These are phyloP conservation scores for Wallacemonas sp. DNA, from an alignment of 208 protist species.

Conservation along the genomic window DNA sequence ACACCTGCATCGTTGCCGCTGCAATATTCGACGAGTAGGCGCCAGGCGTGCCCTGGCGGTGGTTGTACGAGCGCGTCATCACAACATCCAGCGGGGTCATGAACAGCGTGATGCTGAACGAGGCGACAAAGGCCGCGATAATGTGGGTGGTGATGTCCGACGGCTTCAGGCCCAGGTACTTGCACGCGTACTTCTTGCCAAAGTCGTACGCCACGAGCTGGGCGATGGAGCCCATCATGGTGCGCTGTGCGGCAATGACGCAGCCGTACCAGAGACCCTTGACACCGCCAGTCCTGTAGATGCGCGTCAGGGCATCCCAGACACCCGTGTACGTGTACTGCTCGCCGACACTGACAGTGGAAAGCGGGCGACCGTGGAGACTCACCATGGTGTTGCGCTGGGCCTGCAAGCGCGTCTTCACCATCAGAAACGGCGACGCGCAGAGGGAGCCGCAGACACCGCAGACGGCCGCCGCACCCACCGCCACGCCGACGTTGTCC, in stretches of 20 bases:
- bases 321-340: slow-evolving; percentile 58
- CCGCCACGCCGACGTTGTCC: slow-evolving; percentile 1
- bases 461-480: slow-evolving; percentile 26
- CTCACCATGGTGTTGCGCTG: too few species aligned
- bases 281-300: slow-evolving; percentile 41
- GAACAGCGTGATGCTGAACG: slow-evolving; percentile 32
- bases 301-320: slow-evolving; percentile 37
- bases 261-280: slow-evolving; percentile 55
- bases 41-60: slow-evolving; percentile 14
- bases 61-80: slow-evolving; percentile 68
- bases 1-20: slow-evolving; percentile 40
- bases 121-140: slow-evolving; percentile 29
- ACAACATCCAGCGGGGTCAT: slow-evolving; percentile 71
- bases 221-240: slow-evolving; percentile 34
- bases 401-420: slow-evolving; percentile 79
- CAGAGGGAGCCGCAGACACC: slow-evolving; percentile 46
- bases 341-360: too few species aligned
- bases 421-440: slow-evolving; percentile 60
- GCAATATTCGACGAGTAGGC: slow-evolving; percentile 41
- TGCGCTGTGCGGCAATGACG: slow-evolving; percentile 39
- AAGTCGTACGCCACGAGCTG: slow-evolving; percentile 67
- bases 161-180: slow-evolving; percentile 16
- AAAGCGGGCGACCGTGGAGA: too few species aligned
- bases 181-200: slow-evolving; percentile 25
- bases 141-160: slow-evolving; percentile 56